Base-by-base conservation (phyloP, 306 rosid species). In the Pterocarpus santalinus region DNA sequence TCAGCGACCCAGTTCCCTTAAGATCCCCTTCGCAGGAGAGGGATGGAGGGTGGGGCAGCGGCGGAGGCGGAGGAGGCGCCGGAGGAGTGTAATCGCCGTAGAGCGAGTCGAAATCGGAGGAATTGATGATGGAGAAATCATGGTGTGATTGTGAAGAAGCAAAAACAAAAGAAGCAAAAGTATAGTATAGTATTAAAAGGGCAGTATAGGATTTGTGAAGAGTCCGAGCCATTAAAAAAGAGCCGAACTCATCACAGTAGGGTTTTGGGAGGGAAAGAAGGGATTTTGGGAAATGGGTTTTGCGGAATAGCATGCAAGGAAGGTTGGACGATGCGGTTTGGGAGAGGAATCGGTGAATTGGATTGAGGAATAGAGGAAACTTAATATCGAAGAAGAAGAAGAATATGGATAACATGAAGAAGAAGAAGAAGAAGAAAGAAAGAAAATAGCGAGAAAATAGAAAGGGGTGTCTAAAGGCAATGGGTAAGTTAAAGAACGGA, bases 31-130 rank as follows among this genome's bases (percentile, higher is more conserved):
- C 74, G 78, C 99, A 95, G 2, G 90, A 71, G 35, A 90, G 85
- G 8, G 99, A 90, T 2, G 99, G 96, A 13, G 92, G 99, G 69
- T 85, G 96, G 39, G 97, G 97, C 65, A 88, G 87, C 33, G 92
- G 96, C 4, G 94, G 85, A 2, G 95, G 95, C 1, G 95, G 93
- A 0, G 97, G 97, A 5, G 99, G 98, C 30, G 97, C 67, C n/a
- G 98, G 99, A 4, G 97, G 99, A 5, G 89, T 38, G 73, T 95
- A 95, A 85, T 93, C 98, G 34, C 92, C 88, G 4, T 88, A 89
- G 28, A 92, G 65, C 0, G 81, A 73, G 55, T 92, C 88, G 49
- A 85, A 69, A 30, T 87, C 88, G 7, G 5, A 43, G 3, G 84
- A 87, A 63, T 74, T 84, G 13, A 70, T n/a, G 71, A 87, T 90